phyloP scores from a whole-genome alignment of 2,329 filamentous ascomycete species.

The Coniochaeta sp. region DNA sequence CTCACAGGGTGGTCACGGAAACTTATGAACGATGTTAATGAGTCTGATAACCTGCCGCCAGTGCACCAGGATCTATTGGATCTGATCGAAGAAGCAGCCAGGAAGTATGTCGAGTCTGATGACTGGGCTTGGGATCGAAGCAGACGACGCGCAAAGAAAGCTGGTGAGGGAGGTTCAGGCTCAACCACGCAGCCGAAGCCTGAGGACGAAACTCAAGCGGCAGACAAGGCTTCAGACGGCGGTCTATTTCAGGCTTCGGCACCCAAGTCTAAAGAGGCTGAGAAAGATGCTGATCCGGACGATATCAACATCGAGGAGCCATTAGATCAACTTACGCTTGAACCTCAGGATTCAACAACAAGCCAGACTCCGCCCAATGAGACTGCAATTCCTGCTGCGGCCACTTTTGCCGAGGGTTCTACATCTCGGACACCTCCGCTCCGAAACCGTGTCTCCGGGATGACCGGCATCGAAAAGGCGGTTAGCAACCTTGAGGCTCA shows the following conservation, averaged over 20 bases:
- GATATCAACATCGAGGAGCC: conserved; percentile 43
- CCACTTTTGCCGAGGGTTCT: conserved; percentile 1
- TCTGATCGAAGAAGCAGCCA: conserved; percentile 41
- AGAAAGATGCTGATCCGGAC: conserved; percentile 29
- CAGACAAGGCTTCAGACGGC: background rate
- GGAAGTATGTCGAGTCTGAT: conserved; percentile 38
- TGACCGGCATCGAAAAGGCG: conserved; percentile 8
- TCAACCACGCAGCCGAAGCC: background rate
- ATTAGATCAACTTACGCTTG: conserved; percentile 24
- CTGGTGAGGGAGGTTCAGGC: conserved; percentile 6
- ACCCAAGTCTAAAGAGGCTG: conserved; percentile 12
- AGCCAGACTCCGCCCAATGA: conserved; percentile 6
- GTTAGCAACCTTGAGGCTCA: conserved; percentile 19
- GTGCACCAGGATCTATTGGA: conserved; percentile 40
- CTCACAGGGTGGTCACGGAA: conserved; percentile 33
- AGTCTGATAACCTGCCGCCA: conserved; percentile 19
- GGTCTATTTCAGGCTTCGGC: conserved; percentile 15
- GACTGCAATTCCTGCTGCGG: conserved; percentile 1
- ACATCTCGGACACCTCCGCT: background rate
- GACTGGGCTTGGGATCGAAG: conserved; percentile 12
- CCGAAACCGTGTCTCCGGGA: background rate
- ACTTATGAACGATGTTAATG: conserved; percentile 33
- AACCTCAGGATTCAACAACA: conserved; percentile 12
- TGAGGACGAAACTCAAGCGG: background rate
- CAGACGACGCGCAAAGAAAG: conserved; percentile 1